Base-by-base conservation (phyloP, 805 yeast species). In the Priceomyces fermenticarens region DNA sequence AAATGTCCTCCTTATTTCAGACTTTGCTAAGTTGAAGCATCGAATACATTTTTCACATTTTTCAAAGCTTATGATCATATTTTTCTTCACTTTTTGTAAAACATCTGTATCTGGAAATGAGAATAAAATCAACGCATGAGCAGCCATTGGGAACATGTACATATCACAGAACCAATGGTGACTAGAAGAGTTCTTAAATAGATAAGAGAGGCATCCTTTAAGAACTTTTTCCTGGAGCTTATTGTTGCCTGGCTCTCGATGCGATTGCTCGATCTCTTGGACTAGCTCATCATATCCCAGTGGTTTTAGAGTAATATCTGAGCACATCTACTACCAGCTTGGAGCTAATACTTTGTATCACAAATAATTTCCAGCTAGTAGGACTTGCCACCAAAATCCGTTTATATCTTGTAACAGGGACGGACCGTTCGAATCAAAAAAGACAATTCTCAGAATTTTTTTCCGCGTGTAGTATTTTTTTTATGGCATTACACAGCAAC, bases 81-180 rank as follows among this genome's bases (percentile, higher is more conserved):
- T 48, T 8, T 65, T 64, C 36, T 70, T 67, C 40, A 73, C 58
- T 70, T 78, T 72, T 4, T 51, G 52, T 12, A 74, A 63, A 1
- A 74, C 71, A n/a, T 65, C 71, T 30, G 65, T 65, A 17, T 69
- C 75, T 2, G 72, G 70, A 50, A 83, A 81, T 3, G 89, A 81
- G 54, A 82, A 81, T 43, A 81, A 62, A 11, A 84, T 75, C 40
- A 83, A 57, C 8, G 75, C 63, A 52, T 81, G 81, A 10, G 73
- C 67, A 8, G 83, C 66, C 14, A 79, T 67, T 2, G 78, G 74
- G 32, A 62, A 64, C 44, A 75, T 62, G 25, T 57, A 57, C 7
- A 64, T 63, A 51, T 80, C 76, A 58, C 89, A 83, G 55, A 81
- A 84, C 50, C 77, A 60, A 47, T 83, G 86, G n/a, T 48, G 51